Conservation (phyloP, 495 filamentous ascomycete genomes). For the Penicillium longicatenatum region DNA sequence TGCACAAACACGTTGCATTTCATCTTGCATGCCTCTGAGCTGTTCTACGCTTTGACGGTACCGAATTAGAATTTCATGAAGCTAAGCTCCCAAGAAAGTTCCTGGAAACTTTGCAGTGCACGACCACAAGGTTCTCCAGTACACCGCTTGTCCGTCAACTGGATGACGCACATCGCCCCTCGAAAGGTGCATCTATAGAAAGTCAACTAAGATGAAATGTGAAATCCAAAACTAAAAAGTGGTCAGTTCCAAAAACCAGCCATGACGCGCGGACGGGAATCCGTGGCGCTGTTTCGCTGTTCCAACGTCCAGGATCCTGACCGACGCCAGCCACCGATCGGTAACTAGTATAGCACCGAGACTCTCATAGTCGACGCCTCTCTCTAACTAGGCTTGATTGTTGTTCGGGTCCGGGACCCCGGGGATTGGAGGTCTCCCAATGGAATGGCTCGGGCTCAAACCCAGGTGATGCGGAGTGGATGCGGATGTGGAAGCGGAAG, state of each 20-base stretch:
- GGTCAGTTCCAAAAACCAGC: slow-evolving; percentile 4
- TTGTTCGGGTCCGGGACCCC: not conserved
- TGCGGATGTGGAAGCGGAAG: slow-evolving; percentile 1
- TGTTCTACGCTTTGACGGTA: slow-evolving; percentile 14
- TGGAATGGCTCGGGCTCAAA: not conserved
- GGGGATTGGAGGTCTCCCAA: not conserved
- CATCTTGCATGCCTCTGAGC: slow-evolving; percentile 8
- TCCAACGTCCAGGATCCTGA: slow-evolving; percentile 9
- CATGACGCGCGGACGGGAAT: slow-evolving; percentile 10
- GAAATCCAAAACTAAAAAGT: not conserved
- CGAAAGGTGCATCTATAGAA: not conserved
- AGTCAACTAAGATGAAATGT: not conserved
- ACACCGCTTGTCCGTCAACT: not conserved
- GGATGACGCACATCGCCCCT: not conserved
- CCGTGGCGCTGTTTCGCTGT: slow-evolving; percentile 8
- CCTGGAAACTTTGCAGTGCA: not conserved
- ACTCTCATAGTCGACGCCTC: not conserved
- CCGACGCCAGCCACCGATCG: not conserved
- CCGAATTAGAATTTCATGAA: not conserved
- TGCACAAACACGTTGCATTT: slow-evolving; percentile 10
- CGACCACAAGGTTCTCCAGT: not conserved
- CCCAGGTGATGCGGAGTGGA: slow-evolving; percentile 14
- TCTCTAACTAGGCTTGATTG: not conserved
- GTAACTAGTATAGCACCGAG: not conserved
- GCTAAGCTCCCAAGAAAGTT: not conserved